Evolutionary conservation across 352 stramenopile genomes (phyloP).

Genomic region (Phytopythium montanum): DNA sequence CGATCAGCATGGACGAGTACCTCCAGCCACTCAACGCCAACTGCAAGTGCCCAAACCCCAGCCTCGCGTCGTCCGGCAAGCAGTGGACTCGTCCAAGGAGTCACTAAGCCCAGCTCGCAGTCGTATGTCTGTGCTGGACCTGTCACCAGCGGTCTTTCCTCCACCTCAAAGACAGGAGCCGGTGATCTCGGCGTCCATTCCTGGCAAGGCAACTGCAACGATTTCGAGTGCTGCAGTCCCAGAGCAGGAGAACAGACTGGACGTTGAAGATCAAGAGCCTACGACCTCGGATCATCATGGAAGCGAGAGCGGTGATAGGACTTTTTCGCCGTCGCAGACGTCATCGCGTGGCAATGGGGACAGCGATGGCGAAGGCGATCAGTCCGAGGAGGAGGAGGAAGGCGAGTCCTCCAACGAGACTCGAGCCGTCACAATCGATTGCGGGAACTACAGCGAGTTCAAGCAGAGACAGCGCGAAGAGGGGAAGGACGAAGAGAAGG

Average conservation of each 20-base stretch:
- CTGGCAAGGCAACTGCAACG: neutral
- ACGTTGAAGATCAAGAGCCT: neutral
- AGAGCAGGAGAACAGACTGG: neutral
- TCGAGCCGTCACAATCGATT: conserved; percentile 41
- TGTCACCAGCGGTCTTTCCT: neutral
- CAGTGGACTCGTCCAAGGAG: neutral
- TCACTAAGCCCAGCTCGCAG: neutral
- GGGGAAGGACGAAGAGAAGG: neutral
- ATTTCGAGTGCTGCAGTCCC: neutral
- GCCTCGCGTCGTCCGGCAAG: neutral
- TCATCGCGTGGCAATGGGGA: neutral
- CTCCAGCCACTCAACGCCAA: neutral
- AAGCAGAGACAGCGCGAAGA: conserved; percentile 16
- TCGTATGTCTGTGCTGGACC: neutral
- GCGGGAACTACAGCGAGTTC: conserved; percentile 44
- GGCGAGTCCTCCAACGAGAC: conserved; percentile 14
- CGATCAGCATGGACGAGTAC: neutral
- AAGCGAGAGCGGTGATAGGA: neutral
- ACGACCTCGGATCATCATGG: neutral
- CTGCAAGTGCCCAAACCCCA: neutral
- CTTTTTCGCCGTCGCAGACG: neutral
- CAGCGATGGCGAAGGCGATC: conserved; percentile 10
- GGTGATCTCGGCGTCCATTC: neutral
- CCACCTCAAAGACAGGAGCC: neutral
- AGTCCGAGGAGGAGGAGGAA: conserved; percentile 14